Conservation (phyloP, 2,329 filamentous ascomycete species). For the Colletotrichum sp. region DNA sequence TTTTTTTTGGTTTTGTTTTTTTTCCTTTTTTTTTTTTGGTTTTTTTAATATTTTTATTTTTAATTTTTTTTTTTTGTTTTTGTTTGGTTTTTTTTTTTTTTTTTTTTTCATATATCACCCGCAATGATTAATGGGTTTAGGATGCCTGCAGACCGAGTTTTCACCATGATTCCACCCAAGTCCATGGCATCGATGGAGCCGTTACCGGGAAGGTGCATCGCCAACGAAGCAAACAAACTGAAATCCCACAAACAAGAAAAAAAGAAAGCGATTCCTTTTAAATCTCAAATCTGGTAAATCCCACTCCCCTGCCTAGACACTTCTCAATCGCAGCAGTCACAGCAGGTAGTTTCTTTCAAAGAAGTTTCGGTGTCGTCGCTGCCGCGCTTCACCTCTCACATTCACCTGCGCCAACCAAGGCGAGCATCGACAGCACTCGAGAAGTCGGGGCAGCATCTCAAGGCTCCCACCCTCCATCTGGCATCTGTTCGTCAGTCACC, state of each 20-base stretch:
- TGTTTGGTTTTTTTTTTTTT: too few species aligned
- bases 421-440: neutral
- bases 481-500: neutral
- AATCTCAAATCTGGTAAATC: accelerated
- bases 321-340: neutral
- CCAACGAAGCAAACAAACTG: neutral
- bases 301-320: neutral
- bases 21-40: too few species aligned
- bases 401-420: neutral
- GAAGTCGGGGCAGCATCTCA: neutral
- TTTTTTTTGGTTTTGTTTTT: too few species aligned
- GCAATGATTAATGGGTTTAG: neutral
- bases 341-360: neutral
- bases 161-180: neutral
- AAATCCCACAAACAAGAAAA: neutral
- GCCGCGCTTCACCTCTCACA: neutral
- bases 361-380: neutral
- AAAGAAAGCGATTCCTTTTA: neutral
- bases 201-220: neutral
- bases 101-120: neutral
- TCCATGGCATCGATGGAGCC: neutral
- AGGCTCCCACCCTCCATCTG: neutral
- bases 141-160: neutral
- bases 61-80: too few species aligned
- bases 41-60: too few species aligned